Conservation (phyloP, 148 eudicot species). For the Vaccinium darrowii region DNA sequence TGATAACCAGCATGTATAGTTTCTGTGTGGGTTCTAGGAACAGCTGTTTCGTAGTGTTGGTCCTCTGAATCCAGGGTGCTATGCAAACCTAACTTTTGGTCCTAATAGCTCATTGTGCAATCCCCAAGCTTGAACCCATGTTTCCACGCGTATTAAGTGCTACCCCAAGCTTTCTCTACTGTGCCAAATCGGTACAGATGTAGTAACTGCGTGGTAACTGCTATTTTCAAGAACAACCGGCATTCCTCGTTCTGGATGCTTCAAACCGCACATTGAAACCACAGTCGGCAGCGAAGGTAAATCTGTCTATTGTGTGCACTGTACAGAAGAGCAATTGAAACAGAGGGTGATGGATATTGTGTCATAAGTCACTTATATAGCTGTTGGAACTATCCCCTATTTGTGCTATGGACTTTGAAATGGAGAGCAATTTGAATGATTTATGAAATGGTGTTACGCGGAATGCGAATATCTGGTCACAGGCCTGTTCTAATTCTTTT, state of each 20-base stretch:
- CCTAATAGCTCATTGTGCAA: not conserved
- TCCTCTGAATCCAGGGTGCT: not conserved
- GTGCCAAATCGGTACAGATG: not conserved
- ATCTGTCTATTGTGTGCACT: not conserved
- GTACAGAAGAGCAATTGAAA: not conserved
- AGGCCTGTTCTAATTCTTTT: not conserved
- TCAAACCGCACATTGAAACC: not conserved
- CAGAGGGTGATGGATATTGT: not conserved
- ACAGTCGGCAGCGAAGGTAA: not conserved
- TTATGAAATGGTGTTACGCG: not conserved
- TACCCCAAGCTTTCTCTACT: not conserved
- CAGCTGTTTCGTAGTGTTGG: not conserved
- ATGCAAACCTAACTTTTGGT: not conserved
- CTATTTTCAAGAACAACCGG: not conserved
- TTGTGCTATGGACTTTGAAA: not conserved
- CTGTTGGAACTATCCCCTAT: not conserved
- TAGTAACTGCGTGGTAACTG: not conserved
- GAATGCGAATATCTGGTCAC: not conserved
- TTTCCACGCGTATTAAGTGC: not conserved
- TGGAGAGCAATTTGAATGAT: not conserved
- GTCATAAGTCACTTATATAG: no score
- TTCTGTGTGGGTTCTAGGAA: conserved; percentile 8
- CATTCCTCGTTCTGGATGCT: not conserved
- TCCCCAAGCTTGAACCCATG: not conserved
- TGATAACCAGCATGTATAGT: not conserved